Conservation (phyloP, 805 yeast genomes). For the Millerozyma miso region DNA sequence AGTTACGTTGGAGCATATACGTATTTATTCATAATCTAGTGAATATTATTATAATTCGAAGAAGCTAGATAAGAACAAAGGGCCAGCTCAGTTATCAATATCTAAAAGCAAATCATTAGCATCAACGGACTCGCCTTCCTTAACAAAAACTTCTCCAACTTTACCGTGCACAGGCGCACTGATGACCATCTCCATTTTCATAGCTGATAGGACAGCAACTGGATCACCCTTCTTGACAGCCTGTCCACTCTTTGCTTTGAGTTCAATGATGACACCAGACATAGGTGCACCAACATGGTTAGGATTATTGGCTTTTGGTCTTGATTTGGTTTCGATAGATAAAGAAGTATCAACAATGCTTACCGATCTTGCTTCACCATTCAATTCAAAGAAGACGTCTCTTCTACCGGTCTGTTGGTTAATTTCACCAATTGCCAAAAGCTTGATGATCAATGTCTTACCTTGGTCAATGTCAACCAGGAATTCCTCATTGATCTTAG, state of each 20-base stretch:
- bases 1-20: too few relatives aligned
- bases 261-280: conserved; percentile 98
- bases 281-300: conserved; percentile 97
- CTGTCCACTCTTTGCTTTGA: conserved; percentile 81
- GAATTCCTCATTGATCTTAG: conserved; percentile 84
- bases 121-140: conserved; percentile 93
- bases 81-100: conserved; percentile 11
- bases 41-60: too few relatives aligned
- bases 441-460: conserved; percentile 84
- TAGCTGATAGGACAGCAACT: conserved; percentile 87
- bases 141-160: conserved; percentile 69
- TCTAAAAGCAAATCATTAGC: conserved; percentile 77
- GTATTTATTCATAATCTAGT: too few relatives aligned
- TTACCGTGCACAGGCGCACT: conserved; percentile 87
- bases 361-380: conserved; percentile 97
- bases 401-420: conserved; percentile 81
- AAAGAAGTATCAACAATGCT: conserved; percentile 85
- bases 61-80: background rate
- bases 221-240: conserved; percentile 97
- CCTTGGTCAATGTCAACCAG: conserved; percentile 90
- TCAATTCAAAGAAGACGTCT: conserved; percentile 96
- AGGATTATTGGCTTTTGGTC: conserved; percentile 91
- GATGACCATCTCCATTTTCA: conserved; percentile 99
- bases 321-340: conserved; percentile 76
- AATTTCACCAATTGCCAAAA: conserved; percentile 89